phyloP scores from a whole-genome alignment of 2,329 filamentous ascomycete genomes.

The Salinomyces thailandicus region DNA sequence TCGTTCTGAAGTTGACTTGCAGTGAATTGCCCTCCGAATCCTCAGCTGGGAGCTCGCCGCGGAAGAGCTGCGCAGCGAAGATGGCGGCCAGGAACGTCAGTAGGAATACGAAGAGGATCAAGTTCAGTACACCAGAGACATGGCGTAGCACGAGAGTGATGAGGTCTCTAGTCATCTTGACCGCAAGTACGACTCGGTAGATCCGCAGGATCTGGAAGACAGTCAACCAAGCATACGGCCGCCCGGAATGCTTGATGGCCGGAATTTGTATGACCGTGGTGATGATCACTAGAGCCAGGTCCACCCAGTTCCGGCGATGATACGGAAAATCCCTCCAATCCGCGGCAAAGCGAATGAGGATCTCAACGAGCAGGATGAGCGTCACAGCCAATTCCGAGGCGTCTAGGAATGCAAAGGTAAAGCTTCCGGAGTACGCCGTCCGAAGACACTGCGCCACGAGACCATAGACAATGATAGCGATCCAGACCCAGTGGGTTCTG shows the following conservation, averaged over 20 bases:
- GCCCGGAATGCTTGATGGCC: slow-evolving; percentile 59
- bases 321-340: slow-evolving; percentile 75
- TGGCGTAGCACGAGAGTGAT: slow-evolving; percentile 84
- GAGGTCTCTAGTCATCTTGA: slow-evolving; percentile 76
- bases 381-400: slow-evolving; percentile 67
- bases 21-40: slow-evolving; percentile 53
- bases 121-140: slow-evolving; percentile 78
- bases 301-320: slow-evolving; percentile 65
- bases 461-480: slow-evolving; percentile 66
- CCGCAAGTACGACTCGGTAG: slow-evolving; percentile 82
- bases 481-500: slow-evolving; percentile 67
- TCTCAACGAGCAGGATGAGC: slow-evolving; percentile 67
- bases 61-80: slow-evolving; percentile 84
- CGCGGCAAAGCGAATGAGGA: slow-evolving; percentile 62
- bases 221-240: slow-evolving; percentile 75
- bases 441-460: slow-evolving; percentile 69
- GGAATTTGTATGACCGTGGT: slow-evolving; percentile 82
- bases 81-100: slow-evolving; percentile 91
- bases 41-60: slow-evolving; percentile 62
- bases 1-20: slow-evolving; percentile 70
- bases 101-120: slow-evolving; percentile 93
- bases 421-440: slow-evolving; percentile 61
- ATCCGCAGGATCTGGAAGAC: slow-evolving; percentile 87
- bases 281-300: slow-evolving; percentile 67
- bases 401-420: slow-evolving; percentile 55